These are phyloP conservation scores for Huntiella savannae DNA, from an alignment of 2,329 filamentous ascomycete genomes.

Conservation along the genomic window DNA sequence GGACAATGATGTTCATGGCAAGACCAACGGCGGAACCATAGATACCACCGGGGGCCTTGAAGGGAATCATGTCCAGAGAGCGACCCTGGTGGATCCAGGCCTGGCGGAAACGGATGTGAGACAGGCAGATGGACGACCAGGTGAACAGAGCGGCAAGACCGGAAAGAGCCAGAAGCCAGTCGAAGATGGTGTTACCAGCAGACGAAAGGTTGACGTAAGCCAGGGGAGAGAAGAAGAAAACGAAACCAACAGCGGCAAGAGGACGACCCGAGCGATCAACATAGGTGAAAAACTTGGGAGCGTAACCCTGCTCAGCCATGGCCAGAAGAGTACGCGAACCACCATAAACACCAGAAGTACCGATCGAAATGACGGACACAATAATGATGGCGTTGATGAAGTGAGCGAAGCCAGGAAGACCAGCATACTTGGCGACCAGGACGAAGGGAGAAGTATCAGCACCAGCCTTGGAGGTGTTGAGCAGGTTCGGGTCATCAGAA, in stretches of 20 bases:
- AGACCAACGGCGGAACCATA: conserved; percentile 44
- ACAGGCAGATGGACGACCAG: conserved; percentile 45
- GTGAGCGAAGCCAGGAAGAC: conserved; percentile 26
- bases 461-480: conserved; percentile 18
- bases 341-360: conserved; percentile 34
- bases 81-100: conserved; percentile 41
- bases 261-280: conserved; percentile 35
- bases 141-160: conserved; percentile 44
- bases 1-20: conserved; percentile 31
- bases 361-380: conserved; percentile 34
- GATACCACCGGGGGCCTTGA: conserved; percentile 38
- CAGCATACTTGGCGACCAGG: conserved; percentile 27
- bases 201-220: conserved; percentile 28
- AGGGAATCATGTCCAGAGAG: conserved; percentile 45
- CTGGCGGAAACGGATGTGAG: conserved; percentile 47
- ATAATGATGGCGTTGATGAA: conserved; percentile 37
- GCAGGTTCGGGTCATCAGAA: conserved; percentile 24
- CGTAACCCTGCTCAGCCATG: conserved; percentile 36
- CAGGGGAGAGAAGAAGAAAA: conserved; percentile 28
- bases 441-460: conserved; percentile 30
- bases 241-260: conserved; percentile 25
- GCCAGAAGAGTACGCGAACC: conserved; percentile 36
- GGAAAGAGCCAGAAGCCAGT: conserved; percentile 46
- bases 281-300: conserved; percentile 33
- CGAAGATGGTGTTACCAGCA: conserved; percentile 33